These are phyloP conservation scores for Scheffersomyces stipitis DNA, from an alignment of 805 yeast species.

Conservation along the genomic window DNA sequence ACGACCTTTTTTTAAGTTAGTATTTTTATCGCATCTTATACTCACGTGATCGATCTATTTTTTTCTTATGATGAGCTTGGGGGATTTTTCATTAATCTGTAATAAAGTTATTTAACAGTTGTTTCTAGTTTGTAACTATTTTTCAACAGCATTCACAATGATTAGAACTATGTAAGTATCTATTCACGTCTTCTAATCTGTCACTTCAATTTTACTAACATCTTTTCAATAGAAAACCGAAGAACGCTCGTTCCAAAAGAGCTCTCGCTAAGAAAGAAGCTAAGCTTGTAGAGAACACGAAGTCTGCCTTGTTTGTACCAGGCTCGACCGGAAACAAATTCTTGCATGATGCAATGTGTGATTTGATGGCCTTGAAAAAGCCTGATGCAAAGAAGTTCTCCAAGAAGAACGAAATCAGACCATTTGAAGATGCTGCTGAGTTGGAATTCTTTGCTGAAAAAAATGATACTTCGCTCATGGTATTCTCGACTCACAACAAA, in stretches of 20 bases:
- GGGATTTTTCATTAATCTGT: no score
- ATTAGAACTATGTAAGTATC: slow-evolving; percentile 38
- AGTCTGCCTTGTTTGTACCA: slow-evolving; percentile 87
- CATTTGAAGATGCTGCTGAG: slow-evolving; percentile 85
- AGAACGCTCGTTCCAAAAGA: slow-evolving; percentile 93
- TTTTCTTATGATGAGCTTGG: no score
- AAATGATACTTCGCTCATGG: slow-evolving; percentile 85
- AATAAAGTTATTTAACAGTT: no score
- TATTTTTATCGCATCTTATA: no score
- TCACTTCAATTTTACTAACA: slow-evolving; percentile 2
- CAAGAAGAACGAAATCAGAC: slow-evolving; percentile 85
- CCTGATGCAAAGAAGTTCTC: slow-evolving; percentile 85
- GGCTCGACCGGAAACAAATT: slow-evolving; percentile 79
- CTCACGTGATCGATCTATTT: no score
- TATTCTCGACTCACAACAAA: slow-evolving; percentile 76
- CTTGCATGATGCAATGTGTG: slow-evolving; percentile 86
- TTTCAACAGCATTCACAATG: no score
- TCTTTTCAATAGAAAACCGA: slow-evolving; percentile 62
- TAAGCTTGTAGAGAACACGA: slow-evolving; percentile 84
- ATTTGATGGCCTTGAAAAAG: slow-evolving; percentile 84
- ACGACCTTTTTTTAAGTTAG: slow-evolving; percentile 62
- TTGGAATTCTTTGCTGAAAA: slow-evolving; percentile 93
- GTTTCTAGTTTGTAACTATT: no score
- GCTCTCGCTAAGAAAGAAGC: slow-evolving; percentile 88
- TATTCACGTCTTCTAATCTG: background rate